A percentile compares a stretch with the other conserved stretches of the same genome.
These are phyloP conservation scores for Crithidia expoeki DNA, from an alignment of 208 protist species.

Conservation along the genomic window DNA sequence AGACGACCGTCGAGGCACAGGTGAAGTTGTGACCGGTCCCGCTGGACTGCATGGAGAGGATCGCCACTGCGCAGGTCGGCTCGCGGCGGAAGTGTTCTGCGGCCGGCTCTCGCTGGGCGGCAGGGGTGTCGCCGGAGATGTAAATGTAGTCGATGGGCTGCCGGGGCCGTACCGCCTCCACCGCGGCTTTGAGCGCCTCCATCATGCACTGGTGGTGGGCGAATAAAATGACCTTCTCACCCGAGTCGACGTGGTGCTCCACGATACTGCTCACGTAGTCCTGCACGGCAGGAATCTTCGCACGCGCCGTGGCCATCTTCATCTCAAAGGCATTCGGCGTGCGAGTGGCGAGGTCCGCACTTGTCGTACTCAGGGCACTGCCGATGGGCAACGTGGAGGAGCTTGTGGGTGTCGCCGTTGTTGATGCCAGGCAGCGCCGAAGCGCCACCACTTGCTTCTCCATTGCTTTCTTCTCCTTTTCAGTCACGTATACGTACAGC, in stretches of 20 bases:
- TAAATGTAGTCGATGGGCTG: slow-evolving; percentile 89
- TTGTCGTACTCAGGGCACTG: neutral
- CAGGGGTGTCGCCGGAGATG: slow-evolving; percentile 90
- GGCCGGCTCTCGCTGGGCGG: slow-evolving; percentile 65
- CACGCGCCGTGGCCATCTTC: slow-evolving; percentile 81
- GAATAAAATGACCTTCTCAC: slow-evolving; percentile 94
- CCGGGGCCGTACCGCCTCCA: slow-evolving; percentile 67
- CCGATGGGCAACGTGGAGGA: neutral
- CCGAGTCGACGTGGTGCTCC: slow-evolving; percentile 74
- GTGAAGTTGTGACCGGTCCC: slow-evolving; percentile 96
- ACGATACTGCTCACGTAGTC: slow-evolving; percentile 85
- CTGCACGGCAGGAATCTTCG: slow-evolving; percentile 90
- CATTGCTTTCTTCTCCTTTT: slow-evolving; percentile 83
- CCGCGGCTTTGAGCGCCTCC: slow-evolving; percentile 81
- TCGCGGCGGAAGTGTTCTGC: slow-evolving; percentile 81
- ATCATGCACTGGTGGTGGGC: slow-evolving; percentile 94
- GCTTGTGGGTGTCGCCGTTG: neutral
- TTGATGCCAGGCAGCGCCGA: slow-evolving; percentile 29
- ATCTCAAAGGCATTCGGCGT: slow-evolving; percentile 82
- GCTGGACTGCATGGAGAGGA: slow-evolving; percentile 95
- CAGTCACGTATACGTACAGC: slow-evolving; percentile 85
- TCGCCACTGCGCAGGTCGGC: slow-evolving; percentile 75
- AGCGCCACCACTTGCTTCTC: slow-evolving; percentile 76
- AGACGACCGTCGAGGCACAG: slow-evolving; percentile 93
- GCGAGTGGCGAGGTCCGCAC: slow-evolving; percentile 15